These are phyloP conservation scores for Myxozyma nipponensis DNA, from an alignment of 805 yeast species.

Conservation along the genomic window DNA sequence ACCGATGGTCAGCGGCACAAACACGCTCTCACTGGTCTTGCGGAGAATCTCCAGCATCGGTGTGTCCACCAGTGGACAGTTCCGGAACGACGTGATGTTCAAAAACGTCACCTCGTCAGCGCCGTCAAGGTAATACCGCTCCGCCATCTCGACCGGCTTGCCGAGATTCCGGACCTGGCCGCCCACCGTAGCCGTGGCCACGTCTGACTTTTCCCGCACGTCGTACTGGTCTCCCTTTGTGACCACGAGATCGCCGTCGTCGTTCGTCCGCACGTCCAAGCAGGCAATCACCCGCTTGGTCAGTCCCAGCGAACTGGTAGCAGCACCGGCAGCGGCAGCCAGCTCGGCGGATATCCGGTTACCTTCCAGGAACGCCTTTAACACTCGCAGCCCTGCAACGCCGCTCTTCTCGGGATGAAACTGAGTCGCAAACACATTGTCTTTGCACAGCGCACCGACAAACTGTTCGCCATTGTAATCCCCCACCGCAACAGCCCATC, in stretches of 20 bases:
- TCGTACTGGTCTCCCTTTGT: constrained; percentile 99
- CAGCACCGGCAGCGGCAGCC: not conserved
- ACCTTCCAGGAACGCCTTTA: constrained; percentile 64
- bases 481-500: constrained; percentile 73
- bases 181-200: constrained; percentile 29
- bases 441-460: constrained; percentile 74
- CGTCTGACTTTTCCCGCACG: constrained; percentile 70
- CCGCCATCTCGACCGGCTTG: constrained; percentile 92
- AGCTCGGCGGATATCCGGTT: constrained; percentile 18
- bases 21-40: constrained; percentile 79
- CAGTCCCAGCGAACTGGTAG: constrained; percentile 47
- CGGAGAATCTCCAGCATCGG: constrained; percentile 93
- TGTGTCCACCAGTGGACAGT: constrained; percentile 85
- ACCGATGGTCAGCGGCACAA: constrained; percentile 96
- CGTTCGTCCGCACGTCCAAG: constrained; percentile 93
- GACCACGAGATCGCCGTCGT: constrained; percentile 90
- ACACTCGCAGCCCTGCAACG: constrained; percentile 73
- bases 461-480: constrained; percentile 75
- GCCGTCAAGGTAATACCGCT: constrained; percentile 85
- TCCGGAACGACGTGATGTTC: constrained; percentile 92
- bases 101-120: constrained; percentile 96
- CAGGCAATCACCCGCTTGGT: constrained; percentile 94
- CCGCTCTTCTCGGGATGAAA: constrained; percentile 99
- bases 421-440: constrained; percentile 88
- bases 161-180: constrained; percentile 86